These are phyloP conservation scores for Populus davidiana DNA, from an alignment of 345 rosid species.

Conservation along the genomic window DNA sequence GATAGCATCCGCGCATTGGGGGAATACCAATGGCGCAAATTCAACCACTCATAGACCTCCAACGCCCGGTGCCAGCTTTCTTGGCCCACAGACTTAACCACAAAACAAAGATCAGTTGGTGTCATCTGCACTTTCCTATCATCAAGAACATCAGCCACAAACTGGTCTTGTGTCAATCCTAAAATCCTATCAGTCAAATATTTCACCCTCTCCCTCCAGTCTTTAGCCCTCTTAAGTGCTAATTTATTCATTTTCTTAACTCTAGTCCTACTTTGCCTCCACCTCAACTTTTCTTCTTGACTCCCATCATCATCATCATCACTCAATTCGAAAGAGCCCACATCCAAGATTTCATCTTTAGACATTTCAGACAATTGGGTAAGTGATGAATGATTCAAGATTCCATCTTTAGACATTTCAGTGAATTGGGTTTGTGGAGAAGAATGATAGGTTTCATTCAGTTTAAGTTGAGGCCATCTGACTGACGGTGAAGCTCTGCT, in stretches of 20 bases:
- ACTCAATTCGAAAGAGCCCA: conserved; percentile 18
- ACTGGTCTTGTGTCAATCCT: conserved; percentile 48
- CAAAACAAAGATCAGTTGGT: conserved; percentile 80
- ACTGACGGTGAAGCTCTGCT: conserved; percentile 83
- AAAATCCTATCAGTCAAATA: conserved; percentile 63
- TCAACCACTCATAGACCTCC: conserved; percentile 94
- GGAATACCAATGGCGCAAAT: conserved; percentile 73
- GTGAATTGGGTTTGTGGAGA: conserved; percentile 35
- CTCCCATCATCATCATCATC: not conserved
- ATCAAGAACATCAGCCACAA: conserved; percentile 82
- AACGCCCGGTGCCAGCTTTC: conserved; percentile 86
- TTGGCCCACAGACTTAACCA: conserved; percentile 80
- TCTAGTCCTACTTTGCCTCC: conserved; percentile 48
- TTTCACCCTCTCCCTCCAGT: conserved; percentile 85
- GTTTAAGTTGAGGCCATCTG: conserved; percentile 87
- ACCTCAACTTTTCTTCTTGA: conserved; percentile 41
- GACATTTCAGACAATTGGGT: conserved; percentile 20
- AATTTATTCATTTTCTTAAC: conserved; percentile 80
- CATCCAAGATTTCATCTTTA: conserved; percentile 3
- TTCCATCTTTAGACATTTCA: conserved; percentile 20
- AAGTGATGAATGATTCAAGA: conserved; percentile 5
- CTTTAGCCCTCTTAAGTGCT: conserved; percentile 79
- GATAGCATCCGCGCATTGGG: conserved; percentile 86
- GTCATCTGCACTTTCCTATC: conserved; percentile 76
- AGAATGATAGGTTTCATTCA: conserved; percentile 40